phyloP scores from a whole-genome alignment of 1,284 basidiomycete species.

The Earliella scabrosa region DNA sequence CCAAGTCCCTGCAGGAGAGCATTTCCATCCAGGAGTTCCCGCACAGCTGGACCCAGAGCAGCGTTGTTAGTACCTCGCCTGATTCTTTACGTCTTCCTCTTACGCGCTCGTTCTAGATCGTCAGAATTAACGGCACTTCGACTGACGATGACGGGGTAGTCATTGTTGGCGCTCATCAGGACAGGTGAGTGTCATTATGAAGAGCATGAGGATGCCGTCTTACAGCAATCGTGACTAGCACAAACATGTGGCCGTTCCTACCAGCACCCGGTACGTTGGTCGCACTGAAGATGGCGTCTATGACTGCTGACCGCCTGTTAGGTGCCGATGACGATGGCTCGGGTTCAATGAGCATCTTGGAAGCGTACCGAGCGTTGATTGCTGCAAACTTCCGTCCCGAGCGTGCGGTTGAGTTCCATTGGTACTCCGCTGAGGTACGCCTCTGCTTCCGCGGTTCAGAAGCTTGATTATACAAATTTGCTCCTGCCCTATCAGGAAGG shows the following conservation, averaged over 20 bases:
- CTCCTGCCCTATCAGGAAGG: slow-evolving; percentile 63
- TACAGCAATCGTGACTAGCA: slow-evolving; percentile 45
- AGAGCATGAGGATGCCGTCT: not conserved
- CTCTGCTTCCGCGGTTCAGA: slow-evolving; percentile 9
- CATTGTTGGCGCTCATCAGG: slow-evolving; percentile 88
- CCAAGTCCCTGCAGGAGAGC: slow-evolving; percentile 52
- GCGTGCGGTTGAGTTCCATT: slow-evolving; percentile 91
- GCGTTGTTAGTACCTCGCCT: slow-evolving; percentile 62
- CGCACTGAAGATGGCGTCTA: not conserved
- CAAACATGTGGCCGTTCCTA: slow-evolving; percentile 88
- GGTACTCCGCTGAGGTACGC: slow-evolving; percentile 88
- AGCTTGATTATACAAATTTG: slow-evolving; percentile 7
- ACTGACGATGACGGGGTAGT: slow-evolving; percentile 61
- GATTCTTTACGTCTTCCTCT: slow-evolving; percentile 15
- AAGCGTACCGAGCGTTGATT: slow-evolving; percentile 86
- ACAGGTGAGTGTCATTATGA: slow-evolving; percentile 54
- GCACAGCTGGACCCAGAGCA: slow-evolving; percentile 93
- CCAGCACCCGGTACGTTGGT: slow-evolving; percentile 75
- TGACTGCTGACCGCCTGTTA: slow-evolving; percentile 17
- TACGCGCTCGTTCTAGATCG: slow-evolving; percentile 51
- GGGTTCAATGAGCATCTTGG: slow-evolving; percentile 91
- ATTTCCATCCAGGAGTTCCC: slow-evolving; percentile 82
- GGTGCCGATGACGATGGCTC: slow-evolving; percentile 90
- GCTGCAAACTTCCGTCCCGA: slow-evolving; percentile 79
- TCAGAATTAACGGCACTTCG: slow-evolving; percentile 73